These are phyloP conservation scores for Botrytis fragariae DNA, from an alignment of 2,329 filamentous ascomycete species.

Conservation along the genomic window DNA sequence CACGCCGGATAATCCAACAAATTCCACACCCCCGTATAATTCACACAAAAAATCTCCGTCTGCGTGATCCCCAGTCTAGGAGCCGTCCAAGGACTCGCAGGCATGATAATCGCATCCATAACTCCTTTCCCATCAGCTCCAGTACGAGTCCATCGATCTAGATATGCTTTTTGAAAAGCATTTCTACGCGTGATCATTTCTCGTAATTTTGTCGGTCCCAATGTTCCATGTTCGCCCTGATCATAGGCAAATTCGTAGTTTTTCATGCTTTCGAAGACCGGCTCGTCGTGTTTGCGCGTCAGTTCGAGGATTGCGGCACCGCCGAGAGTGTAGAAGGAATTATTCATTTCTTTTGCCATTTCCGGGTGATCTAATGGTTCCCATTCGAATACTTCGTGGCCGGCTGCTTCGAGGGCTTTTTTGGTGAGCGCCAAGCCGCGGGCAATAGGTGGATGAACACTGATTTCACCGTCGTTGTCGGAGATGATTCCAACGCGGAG, in stretches of 20 bases:
- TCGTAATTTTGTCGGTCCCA: conserved; percentile 35
- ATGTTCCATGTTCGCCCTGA: conserved; percentile 33
- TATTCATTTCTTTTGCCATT: conserved; percentile 34
- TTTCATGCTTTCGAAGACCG: conserved; percentile 36
- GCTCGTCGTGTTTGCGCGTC: conserved; percentile 34
- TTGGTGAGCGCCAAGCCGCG: conserved; percentile 15
- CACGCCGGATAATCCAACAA: conserved; percentile 39
- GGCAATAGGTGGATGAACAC: conserved; percentile 14
- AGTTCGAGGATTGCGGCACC: conserved; percentile 36
- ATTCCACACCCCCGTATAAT: conserved; percentile 37
- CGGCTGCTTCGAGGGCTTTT: conserved; percentile 5
- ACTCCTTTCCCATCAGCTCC: conserved; percentile 22
- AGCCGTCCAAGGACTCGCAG: conserved; percentile 39
- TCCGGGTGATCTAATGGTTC: conserved; percentile 36
- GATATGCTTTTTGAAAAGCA: conserved; percentile 39
- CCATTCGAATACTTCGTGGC: conserved; percentile 19
- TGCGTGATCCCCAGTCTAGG: conserved; percentile 37
- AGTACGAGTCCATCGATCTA: conserved; percentile 40
- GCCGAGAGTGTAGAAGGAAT: conserved; percentile 39
- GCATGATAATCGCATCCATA: conserved; percentile 40
- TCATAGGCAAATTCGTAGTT: conserved; percentile 33
- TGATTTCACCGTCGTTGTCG: conserved; percentile 22
- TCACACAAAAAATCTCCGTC: conserved; percentile 32
- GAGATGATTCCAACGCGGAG: conserved; percentile 22
- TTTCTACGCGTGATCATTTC: conserved; percentile 39